Base-by-base conservation (phyloP, 306 rosid species). In the Aeschynomene evenia region DNA sequence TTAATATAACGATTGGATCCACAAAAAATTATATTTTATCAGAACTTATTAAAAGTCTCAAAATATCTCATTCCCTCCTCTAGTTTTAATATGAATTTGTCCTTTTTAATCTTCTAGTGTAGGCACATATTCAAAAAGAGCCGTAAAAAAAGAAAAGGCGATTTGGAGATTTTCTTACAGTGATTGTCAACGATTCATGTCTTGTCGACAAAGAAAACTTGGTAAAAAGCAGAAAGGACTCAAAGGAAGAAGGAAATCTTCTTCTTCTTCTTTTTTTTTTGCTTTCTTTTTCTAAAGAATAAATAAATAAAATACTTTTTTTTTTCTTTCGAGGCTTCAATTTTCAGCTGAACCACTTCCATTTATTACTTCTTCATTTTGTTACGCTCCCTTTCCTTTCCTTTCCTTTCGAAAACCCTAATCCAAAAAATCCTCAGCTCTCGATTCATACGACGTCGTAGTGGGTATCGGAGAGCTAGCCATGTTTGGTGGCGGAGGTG, bases 401-500 rank as follows among this genome's bases (percentile, higher is more conserved):
- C 9, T 14, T 39, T 18, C 4, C n/a, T 37, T 56, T 51, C 19
- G 16, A 13, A 58, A 82, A 79, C 79, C 86, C 86, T 78, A 74
- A 66, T 29, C 48, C 63, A 54, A 9, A 58, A n/a, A 22, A 12
- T 62, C 70, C 14, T 51, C 22, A 2, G 15, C 1, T 7, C 37
- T 70, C 9, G 3, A 72, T 54, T 11, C 15, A 52, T 4, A 67
- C 77, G 70, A 48, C 82, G 20, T 63, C 68, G 68, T 26, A 19
- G 1, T 2, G 2, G 2, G 18, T 49, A 42, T 42, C 19, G 6
- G 7, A 52, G 4, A 26, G 39, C 7, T 16, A n/a, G n/a, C 21
- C 56, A 84, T 84, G 88, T 84, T 65, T 63, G 71, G 83, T 12
- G 85, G 83, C 28, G 83, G 81, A 29, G 84, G 65, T 16, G 80